These are phyloP conservation scores for Coprinopsis cinerea DNA, from an alignment of 768 basidiomycete species.

Conservation along the genomic window DNA sequence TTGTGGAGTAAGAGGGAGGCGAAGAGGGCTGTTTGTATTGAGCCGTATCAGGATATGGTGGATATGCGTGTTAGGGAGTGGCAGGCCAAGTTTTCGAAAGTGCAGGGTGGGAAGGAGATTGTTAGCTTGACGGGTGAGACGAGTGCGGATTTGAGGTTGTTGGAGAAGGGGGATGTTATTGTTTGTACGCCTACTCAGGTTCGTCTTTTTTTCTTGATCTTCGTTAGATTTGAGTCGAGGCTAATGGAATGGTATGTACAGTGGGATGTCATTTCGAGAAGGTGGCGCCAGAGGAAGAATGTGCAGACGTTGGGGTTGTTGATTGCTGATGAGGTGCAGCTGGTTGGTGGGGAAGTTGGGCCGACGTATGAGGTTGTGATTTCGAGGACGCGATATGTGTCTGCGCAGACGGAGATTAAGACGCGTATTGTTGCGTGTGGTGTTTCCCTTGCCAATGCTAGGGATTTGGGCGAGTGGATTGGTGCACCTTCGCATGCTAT, in stretches of 20 bases:
- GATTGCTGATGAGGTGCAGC: constrained; percentile 93
- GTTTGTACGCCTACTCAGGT: constrained; percentile 92
- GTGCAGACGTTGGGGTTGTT: constrained; percentile 89
- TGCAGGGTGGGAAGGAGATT: constrained; percentile 93
- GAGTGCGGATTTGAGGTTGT: constrained; percentile 80
- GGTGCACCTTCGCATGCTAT: constrained; percentile 89
- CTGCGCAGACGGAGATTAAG: constrained; percentile 87
- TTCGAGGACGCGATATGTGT: constrained; percentile 94
- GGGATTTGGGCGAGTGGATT: constrained; percentile 97
- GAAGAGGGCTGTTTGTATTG: constrained; percentile 86
- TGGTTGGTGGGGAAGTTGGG: constrained; percentile 91
- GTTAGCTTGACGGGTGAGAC: constrained; percentile 92
- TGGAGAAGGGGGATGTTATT: constrained; percentile 90
- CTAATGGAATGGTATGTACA: constrained; percentile 24
- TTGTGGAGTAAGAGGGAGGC: constrained; percentile 87
- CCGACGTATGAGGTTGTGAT: constrained; percentile 96
- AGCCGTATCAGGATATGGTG: constrained; percentile 98
- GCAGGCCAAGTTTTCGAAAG: constrained; percentile 70
- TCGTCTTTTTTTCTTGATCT: constrained; percentile 20
- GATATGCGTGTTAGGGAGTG: constrained; percentile 87
- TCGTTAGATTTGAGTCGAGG: background rate
- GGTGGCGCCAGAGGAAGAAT: constrained; percentile 97
- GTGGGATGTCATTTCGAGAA: constrained; percentile 93
- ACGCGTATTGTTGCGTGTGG: constrained; percentile 94
- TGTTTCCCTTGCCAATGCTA: constrained; percentile 92